Percentiles rank a stretch among this genome's conserved stretches.
phyloP scores from a whole-genome alignment of 1,284 basidiomycete genomes.

The Ceratobasidium sp. region DNA sequence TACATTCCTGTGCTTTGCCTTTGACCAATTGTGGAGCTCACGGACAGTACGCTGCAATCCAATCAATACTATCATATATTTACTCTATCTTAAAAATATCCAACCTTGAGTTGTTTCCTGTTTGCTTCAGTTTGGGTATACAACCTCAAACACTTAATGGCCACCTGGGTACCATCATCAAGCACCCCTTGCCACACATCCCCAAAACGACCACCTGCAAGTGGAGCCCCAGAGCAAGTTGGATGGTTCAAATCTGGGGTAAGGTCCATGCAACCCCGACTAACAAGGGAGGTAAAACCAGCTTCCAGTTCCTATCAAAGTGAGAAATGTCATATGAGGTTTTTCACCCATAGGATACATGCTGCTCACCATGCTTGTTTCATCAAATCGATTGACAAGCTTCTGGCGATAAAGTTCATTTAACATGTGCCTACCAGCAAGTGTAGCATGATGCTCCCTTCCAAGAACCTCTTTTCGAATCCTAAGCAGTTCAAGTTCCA shows the following conservation, averaged over 20 bases:
- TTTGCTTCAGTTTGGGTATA: not conserved
- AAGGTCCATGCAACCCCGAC: not conserved
- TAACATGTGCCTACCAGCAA: no score
- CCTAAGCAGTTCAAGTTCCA: no score
- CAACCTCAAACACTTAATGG: not conserved
- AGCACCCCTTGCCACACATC: constrained; percentile 1
- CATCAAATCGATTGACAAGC: no score
- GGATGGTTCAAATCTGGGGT: not conserved
- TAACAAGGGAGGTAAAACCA: not conserved
- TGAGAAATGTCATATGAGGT: no score
- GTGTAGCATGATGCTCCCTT: no score
- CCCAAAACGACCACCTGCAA: constrained; percentile 1
- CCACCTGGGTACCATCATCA: not conserved
- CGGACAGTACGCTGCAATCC: not conserved
- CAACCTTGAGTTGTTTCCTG: not conserved
- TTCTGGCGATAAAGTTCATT: no score
- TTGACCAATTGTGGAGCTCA: constrained; percentile 2
- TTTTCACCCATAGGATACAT: no score
- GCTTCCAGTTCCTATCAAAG: no score
- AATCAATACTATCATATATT: not conserved
- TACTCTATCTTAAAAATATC: no score
- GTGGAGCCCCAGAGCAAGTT: not conserved
- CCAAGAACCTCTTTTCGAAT: no score
- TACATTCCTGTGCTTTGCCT: not conserved
- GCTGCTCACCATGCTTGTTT: no score